Percentiles rank a stretch among this genome's conserved stretches.
These are phyloP conservation scores for Leptographium lundbergii DNA, from an alignment of 2,329 filamentous ascomycete genomes.

Conservation along the genomic window DNA sequence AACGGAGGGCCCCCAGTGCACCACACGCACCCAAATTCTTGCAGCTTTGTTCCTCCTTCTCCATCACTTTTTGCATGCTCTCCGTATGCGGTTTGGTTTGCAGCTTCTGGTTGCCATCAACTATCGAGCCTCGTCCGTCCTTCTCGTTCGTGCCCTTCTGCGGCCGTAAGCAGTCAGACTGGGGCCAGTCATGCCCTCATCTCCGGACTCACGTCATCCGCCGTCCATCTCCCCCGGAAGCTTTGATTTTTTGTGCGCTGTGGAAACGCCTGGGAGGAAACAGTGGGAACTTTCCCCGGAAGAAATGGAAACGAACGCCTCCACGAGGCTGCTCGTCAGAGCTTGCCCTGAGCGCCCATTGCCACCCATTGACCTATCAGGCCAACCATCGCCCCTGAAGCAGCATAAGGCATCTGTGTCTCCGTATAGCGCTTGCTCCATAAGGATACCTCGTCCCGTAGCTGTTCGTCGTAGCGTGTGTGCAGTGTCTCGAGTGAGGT, in stretches of 20 bases:
- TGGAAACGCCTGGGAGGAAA: neutral
- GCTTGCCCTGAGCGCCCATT: neutral
- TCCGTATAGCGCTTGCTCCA: neutral
- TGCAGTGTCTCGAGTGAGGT: neutral
- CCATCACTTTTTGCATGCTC: neutral
- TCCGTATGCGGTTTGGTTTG: neutral
- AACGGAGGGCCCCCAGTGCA: neutral
- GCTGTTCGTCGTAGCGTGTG: neutral
- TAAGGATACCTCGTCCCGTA: neutral
- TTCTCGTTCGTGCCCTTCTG: neutral
- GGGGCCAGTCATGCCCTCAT: neutral
- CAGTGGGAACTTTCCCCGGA: constrained; percentile 5
- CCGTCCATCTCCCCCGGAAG: neutral
- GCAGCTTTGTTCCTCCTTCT: neutral
- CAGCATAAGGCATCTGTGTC: neutral
- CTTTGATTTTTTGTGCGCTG: neutral
- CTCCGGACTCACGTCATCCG: neutral
- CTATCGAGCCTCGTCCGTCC: neutral
- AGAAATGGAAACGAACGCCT: neutral
- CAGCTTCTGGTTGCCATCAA: neutral
- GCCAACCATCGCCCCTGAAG: neutral
- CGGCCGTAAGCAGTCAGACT: neutral
- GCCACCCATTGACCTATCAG: constrained; percentile 2
- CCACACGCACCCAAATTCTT: neutral
- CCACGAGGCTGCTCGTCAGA: neutral